Evolutionary conservation across 306 rosid species (phyloP).

Genomic region (Cicer arietinum): DNA sequence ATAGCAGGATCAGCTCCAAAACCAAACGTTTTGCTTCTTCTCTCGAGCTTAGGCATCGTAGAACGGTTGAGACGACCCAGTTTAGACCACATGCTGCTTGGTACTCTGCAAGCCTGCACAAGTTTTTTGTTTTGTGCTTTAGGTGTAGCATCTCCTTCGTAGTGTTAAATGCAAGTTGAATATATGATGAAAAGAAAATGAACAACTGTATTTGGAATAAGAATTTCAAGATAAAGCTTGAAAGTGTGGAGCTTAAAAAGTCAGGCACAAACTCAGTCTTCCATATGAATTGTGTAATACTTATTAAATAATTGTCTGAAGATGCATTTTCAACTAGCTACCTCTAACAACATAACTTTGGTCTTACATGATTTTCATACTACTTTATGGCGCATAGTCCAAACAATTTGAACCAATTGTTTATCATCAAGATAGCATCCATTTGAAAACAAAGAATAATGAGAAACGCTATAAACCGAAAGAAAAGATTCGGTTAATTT

Average conservation of each 20-base stretch:
- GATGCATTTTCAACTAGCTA: conserved; percentile 31
- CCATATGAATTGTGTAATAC: conserved; percentile 23
- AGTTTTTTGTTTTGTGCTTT: conserved; percentile 8
- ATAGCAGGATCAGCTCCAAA: conserved; percentile 94
- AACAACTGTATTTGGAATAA: conserved; percentile 27
- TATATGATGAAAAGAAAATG: conserved; percentile 27
- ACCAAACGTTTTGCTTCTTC: conserved; percentile 71
- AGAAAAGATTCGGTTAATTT: conserved; percentile 29
- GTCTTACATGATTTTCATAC: conserved; percentile 30
- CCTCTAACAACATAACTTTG: conserved; percentile 18
- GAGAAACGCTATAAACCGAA: conserved; percentile 27
- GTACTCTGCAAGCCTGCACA: conserved; percentile 76
- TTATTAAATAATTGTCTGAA: conserved; percentile 5
- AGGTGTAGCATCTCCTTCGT: conserved; percentile 29
- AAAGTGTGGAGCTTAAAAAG: conserved; percentile 11
- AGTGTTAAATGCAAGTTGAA: conserved; percentile 20
- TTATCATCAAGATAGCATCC: conserved; percentile 22
- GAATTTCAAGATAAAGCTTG: conserved; percentile 24
- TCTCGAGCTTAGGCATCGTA: conserved; percentile 81
- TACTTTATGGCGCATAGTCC: conserved; percentile 2
- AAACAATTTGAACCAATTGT: conserved; percentile 36
- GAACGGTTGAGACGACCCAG: conserved; percentile 92
- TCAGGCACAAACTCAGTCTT: conserved; percentile 19
- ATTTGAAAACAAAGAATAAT: conserved; percentile 14
- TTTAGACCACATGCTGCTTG: conserved; percentile 90